phyloP scores from a whole-genome alignment of 257 asterid genomes.

The Lycium barbarum region DNA sequence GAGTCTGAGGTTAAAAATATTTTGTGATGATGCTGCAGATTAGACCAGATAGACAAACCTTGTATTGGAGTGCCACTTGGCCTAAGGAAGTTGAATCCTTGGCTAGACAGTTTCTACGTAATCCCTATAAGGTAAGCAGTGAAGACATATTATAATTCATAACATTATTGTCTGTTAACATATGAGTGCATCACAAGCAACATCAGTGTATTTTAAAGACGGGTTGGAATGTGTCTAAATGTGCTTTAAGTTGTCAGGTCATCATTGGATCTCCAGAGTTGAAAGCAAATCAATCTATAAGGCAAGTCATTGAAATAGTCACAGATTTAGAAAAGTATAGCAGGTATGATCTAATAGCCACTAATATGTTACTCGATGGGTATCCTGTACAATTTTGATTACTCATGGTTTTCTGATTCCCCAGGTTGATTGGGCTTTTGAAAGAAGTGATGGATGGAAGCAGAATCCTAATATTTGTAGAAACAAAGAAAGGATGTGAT shows the following conservation, averaged over 20 bases:
- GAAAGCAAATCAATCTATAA: slow-evolving; percentile 88
- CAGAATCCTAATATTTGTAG: slow-evolving; percentile 81
- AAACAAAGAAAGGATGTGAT: slow-evolving; percentile 93
- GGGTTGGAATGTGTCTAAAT: not conserved
- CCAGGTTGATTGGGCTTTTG: slow-evolving; percentile 79
- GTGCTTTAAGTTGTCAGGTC: slow-evolving; percentile 53
- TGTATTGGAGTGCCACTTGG: slow-evolving; percentile 99
- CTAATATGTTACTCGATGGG: not conserved
- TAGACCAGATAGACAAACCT: slow-evolving; percentile 94
- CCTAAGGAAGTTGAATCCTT: slow-evolving; percentile 87
- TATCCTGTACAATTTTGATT: slow-evolving; percentile 31
- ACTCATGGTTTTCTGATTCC: slow-evolving; percentile 37
- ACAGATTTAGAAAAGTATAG: slow-evolving; percentile 85
- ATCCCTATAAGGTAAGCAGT: slow-evolving; percentile 73
- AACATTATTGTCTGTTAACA: not conserved
- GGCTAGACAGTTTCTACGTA: slow-evolving; percentile 83
- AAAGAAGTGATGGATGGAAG: slow-evolving; percentile 87
- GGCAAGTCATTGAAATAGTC: slow-evolving; percentile 77
- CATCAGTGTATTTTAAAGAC: not conserved
- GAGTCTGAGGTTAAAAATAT: slow-evolving; percentile 1
- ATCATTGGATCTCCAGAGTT: slow-evolving; percentile 75
- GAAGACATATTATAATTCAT: not conserved
- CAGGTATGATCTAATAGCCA: slow-evolving; percentile 55
- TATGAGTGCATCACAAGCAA: not conserved
- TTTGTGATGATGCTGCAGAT: slow-evolving; percentile 52